Evolutionary conservation across 345 rosid species (phyloP), one percentile per base, ranked within the genome.

Genomic region (Rhodomyrtus tomentosa): DNA sequence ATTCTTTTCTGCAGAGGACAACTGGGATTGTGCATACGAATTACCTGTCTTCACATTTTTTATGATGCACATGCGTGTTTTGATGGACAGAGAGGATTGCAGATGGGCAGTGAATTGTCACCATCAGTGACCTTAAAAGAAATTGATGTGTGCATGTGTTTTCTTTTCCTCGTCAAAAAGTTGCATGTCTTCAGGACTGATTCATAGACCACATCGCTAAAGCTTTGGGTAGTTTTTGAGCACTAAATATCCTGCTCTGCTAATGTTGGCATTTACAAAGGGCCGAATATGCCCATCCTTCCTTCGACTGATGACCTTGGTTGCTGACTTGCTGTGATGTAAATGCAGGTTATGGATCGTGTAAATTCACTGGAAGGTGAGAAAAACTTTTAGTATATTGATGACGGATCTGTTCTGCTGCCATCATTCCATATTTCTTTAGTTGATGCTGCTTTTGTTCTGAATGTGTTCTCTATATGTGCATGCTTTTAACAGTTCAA

Each of bases 321-420:
- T 32, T 32, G 24, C 76, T 53, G 48, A 40, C 50, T 21, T 53
- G 14, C 21, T 36, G 73, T 12, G 11, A 55, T 16, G 50, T 36
- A 52, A 40, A 50, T 84, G 82, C 82, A 84, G 85, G 85, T 79
- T 36, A 32, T n/a, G 82, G 82, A 15, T 48, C 82, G 1, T 84
- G 85, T 53, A 40, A 29, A n/a, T 84, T 73, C 73, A 53, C 85
- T 24, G 85, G 85, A 14, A 84, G 85, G 85, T 84, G 49, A 56
- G 79, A 83, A 25, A 81, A n/a, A n/a, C n/a, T 11, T 27, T 50
- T 21, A 68, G 24, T 68, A 32, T 32, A 32, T 68, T 24, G 1
- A 8, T 32, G 42, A 68, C 32, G 32, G 76, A 68, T 68, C 45
- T 68, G 76, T 22, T 32, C 76, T 68, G 76, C 76, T 68, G 24